Evolutionary conservation across 2,329 filamentous ascomycete genomes (phyloP), one percentile per base, ranked within the genome.

Genomic region (Fragosphaeria purpurea): DNA sequence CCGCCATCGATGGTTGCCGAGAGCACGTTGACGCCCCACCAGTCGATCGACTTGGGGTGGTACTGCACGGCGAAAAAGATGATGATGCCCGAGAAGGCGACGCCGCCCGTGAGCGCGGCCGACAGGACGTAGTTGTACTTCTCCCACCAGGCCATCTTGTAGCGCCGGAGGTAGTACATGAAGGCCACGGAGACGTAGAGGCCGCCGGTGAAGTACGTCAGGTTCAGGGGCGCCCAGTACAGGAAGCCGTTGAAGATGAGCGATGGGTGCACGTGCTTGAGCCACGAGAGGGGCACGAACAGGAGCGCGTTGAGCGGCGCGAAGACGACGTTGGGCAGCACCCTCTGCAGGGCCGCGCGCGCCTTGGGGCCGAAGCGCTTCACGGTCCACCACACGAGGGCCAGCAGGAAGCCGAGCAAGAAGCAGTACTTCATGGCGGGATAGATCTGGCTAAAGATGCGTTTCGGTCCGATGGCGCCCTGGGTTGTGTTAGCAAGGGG

Each of bases 51-150:
- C 39, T 46, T 47, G 46, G 38, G 37, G 11, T 46, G 42, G 40
- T 51, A 54, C 47, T 51, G 50, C 32, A 54, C 46, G 50, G 52
- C 52, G 39, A 54, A 54, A 46, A 54, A 54, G 39, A 54, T 51
- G 46, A 66, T 53, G 6, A 66, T 55, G 3, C 57, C 65, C 9
- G 60, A 62, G 12, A 66, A 53, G 33, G 64, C 65, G 7, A 66
- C 59, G 2, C 59, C 63, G 7, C 57, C 61, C 3, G 57, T 59
- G 22, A 67, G 56, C 3, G 60, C 62, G 6, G 64, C 63, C 2
- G 59, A 61, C 0, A 67, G 48, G 4, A 65, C 59, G 51, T 65
- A 67, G 52, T 65, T 66, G 58, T 67, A 67, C 56, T 63, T 56
- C 9, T 53, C 52, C 57, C 57, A 60, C 56, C 56, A 60, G n/a